A percentile compares a stretch with the other conserved stretches of the same genome.
Evolutionary conservation across 2,329 filamentous ascomycete genomes (phyloP).

Genomic region (Colletotrichum caudatum): DNA sequence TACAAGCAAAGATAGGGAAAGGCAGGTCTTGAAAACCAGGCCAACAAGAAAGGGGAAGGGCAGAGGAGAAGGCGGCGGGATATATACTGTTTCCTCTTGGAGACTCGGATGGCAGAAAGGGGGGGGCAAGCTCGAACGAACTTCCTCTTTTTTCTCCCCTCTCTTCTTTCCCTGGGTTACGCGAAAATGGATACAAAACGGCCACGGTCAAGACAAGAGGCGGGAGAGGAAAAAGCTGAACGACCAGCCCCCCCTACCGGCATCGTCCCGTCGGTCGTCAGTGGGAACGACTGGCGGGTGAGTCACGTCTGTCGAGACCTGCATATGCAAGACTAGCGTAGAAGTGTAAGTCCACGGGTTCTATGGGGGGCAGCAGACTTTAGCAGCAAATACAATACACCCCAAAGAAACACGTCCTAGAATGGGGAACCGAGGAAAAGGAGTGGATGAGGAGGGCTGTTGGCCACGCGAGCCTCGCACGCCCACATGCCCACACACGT

Average conservation of each 20-base stretch:
- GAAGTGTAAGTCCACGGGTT: slow-evolving; percentile 7
- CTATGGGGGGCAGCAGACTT: neutral
- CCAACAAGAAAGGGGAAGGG: slow-evolving; percentile 21
- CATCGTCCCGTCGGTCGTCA: slow-evolving; percentile 40
- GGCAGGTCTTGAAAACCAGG: slow-evolving; percentile 34
- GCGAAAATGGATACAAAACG: neutral
- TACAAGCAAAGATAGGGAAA: slow-evolving; percentile 6
- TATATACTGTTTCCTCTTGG: slow-evolving; percentile 29
- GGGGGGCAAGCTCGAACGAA: slow-evolving; percentile 3
- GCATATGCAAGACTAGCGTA: slow-evolving; percentile 39
- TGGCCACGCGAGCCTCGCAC: slow-evolving; percentile 10
- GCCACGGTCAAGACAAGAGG: neutral
- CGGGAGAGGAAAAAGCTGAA: neutral
- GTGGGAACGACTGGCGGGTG: slow-evolving; percentile 45
- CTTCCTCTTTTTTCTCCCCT: neutral
- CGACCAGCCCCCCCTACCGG: slow-evolving; percentile 21
- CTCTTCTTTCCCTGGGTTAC: neutral
- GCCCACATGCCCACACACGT: slow-evolving; percentile 3
- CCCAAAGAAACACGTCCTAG: neutral
- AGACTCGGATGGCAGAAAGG: neutral
- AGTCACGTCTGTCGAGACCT: slow-evolving; percentile 45
- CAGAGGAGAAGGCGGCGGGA: slow-evolving; percentile 1
- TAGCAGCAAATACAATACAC: neutral
- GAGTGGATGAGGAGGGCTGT: slow-evolving; percentile 17
- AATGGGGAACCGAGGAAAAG: neutral